Evolutionary conservation across 805 yeast genomes (phyloP), one percentile per base, ranked within the genome.

Genomic region (fission yeast (Schizosaccharomyces pombe)): DNA sequence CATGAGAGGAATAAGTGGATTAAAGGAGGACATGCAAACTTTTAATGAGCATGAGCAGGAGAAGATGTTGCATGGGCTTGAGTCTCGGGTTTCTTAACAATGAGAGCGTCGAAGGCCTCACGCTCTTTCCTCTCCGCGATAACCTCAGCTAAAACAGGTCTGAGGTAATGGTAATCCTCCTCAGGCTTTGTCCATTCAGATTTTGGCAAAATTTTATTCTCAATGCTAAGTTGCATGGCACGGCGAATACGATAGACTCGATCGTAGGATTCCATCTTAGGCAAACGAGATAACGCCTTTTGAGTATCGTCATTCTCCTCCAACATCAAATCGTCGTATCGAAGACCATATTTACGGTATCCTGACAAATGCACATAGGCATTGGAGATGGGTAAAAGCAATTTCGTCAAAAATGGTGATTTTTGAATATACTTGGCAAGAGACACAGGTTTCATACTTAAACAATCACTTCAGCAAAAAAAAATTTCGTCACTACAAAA

Each of bases 311-410:
- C 87, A 67, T 73, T 81, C 73, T 91, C 98, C 72, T 91, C 98
- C 60, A 75, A 70, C 59, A 89, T 67, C 64, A 89, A 71, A 69
- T 91, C 98, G 67, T 89, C 91, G 65, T 82, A 79, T 70, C 82
- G 74, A 63, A 91, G 76, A 55, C 98, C 98, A 72, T 91, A 70
- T 69, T 86, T 78, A 75, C 97, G 83, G 83, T 91, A 91, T 57
- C 97, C 97, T 56, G 94, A 75, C 60, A 75, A 74, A 60, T 79
- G 72, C 61, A 76, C 72, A 70, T 81, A 87, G 61, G 77, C 72
- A 64, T 79, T 76, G 52, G 96, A 82, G 40, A 80, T 74, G 60
- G 98, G 97, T 32, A 80, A 75, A 59, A 83, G 73, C 60, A 87
- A 67, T 66, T 80, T 78, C 60, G 82, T 76, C 64, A 91, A 76